Conservation (phyloP, 805 yeast species). For the Kodamaea restingae region DNA sequence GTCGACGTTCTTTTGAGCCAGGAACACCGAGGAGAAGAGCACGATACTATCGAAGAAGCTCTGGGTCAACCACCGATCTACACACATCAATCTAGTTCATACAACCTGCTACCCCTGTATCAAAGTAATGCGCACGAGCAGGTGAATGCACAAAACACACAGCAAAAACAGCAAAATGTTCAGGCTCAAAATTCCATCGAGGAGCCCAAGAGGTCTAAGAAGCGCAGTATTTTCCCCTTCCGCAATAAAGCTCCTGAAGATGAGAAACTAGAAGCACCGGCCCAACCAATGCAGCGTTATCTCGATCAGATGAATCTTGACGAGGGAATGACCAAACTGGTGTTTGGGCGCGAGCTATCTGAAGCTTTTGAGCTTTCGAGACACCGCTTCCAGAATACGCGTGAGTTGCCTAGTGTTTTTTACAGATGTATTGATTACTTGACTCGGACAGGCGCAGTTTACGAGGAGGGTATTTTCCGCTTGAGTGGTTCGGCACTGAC, state of each 20-base stretch:
- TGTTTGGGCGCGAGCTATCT: slow-evolving; percentile 65
- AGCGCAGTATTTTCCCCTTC: slow-evolving; percentile 60
- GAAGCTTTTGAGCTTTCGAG: slow-evolving; percentile 52
- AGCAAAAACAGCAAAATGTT: neutral
- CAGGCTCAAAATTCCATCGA: neutral
- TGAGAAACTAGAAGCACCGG: neutral
- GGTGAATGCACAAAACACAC: neutral
- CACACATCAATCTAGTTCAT: neutral
- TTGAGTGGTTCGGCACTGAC: slow-evolving; percentile 82
- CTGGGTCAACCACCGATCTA: neutral
- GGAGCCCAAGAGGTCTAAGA: slow-evolving; percentile 40
- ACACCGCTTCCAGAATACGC: slow-evolving; percentile 37
- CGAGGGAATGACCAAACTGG: slow-evolving; percentile 31
- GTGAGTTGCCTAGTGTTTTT: slow-evolving; percentile 67
- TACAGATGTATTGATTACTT: slow-evolving; percentile 71
- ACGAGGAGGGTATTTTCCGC: slow-evolving; percentile 88
- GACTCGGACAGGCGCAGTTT: slow-evolving; percentile 61
- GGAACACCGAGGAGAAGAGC: neutral
- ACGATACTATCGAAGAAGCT: neutral
- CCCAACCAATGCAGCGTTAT: slow-evolving; percentile 20
- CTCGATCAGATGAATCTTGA: slow-evolving; percentile 35
- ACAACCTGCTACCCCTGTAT: neutral
- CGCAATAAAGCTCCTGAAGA: slow-evolving; percentile 24
- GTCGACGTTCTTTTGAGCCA: slow-evolving; percentile 39
- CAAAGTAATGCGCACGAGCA: neutral